Conservation (phyloP, 2,329 filamentous ascomycete genomes). For the Xylaria sp. region DNA sequence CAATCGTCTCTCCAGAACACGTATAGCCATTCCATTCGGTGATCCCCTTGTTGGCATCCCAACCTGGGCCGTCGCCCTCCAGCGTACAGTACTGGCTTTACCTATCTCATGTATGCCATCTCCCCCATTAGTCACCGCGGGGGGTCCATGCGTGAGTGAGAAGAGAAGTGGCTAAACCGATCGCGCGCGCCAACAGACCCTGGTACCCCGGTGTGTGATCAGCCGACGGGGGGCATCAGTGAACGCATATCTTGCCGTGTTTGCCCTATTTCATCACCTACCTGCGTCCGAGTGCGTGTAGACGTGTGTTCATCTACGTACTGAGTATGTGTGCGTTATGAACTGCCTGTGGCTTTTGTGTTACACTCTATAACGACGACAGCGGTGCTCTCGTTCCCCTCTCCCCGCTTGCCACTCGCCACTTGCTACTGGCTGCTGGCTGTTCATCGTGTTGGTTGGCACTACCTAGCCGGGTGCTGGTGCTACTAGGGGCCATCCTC, state of each 20-base stretch:
- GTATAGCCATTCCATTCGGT: slow-evolving; percentile 10
- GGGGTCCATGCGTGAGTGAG: slow-evolving; percentile 6
- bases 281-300: not conserved
- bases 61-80: not conserved
- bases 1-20: not conserved
- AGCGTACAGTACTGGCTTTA: not conserved
- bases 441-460: slow-evolving; percentile 9
- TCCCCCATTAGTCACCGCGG: slow-evolving; percentile 6
- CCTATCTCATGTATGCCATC: not conserved
- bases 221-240: not conserved
- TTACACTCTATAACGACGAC: slow-evolving; percentile 15
- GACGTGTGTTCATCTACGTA: slow-evolving; percentile 2
- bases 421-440: slow-evolving; percentile 6
- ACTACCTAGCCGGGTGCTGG: not conserved
- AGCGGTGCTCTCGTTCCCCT: slow-evolving; percentile 8
- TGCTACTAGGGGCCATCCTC: slow-evolving; percentile 5
- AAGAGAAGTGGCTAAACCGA: not conserved
- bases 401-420: not conserved
- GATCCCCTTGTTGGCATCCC: not conserved
- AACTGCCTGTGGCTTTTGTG: slow-evolving; percentile 10
- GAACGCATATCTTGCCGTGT: slow-evolving; percentile 3
- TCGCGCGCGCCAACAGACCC: slow-evolving; percentile 9
- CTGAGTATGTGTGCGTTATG: slow-evolving; percentile 10
- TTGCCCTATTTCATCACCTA: not conserved
- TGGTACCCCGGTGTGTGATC: not conserved